Percentiles rank a stretch among this genome's conserved stretches.
phyloP scores from a whole-genome alignment of 176 grass and related monocot species.

The Ananas comosus region DNA sequence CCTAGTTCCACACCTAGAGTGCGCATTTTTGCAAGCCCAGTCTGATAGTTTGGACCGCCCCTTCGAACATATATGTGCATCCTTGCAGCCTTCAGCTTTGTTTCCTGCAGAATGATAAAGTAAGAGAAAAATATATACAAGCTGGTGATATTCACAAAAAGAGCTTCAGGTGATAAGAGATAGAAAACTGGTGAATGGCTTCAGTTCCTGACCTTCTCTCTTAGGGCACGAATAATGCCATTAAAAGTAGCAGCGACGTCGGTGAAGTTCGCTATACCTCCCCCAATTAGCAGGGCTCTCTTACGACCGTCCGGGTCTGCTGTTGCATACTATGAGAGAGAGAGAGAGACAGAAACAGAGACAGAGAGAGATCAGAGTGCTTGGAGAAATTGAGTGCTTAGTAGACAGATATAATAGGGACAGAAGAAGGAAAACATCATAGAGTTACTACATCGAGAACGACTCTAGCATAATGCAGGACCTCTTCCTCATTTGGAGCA shows the following conservation, averaged over 20 bases:
- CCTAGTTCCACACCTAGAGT: conserved; percentile 58
- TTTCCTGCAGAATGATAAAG: conserved; percentile 39
- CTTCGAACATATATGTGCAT: conserved; percentile 78
- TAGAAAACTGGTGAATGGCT: conserved; percentile 4
- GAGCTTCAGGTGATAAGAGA: too few species aligned
- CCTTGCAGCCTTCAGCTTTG: conserved; percentile 70
- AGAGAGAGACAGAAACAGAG: not conserved
- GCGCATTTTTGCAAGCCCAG: conserved; percentile 70
- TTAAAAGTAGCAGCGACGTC: conserved; percentile 47
- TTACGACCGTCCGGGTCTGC: conserved; percentile 40
- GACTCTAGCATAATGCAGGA: conserved; percentile 86
- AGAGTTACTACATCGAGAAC: conserved; percentile 66
- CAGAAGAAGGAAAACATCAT: conserved; percentile 12
- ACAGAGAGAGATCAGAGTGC: not conserved
- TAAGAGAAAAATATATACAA: not conserved
- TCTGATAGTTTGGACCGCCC: conserved; percentile 84
- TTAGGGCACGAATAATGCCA: conserved; percentile 42
- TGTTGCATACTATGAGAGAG: conserved; percentile 26
- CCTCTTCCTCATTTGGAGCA: conserved; percentile 88
- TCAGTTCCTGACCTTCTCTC: conserved; percentile 28
- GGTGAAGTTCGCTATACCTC: conserved; percentile 48
- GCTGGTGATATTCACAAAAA: too few species aligned
- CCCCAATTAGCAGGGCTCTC: conserved; percentile 44
- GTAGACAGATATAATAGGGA: not conserved
- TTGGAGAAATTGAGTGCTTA: not conserved